These are phyloP conservation scores for Daldinia caldariorum DNA, from an alignment of 495 filamentous ascomycete species.

Conservation along the genomic window DNA sequence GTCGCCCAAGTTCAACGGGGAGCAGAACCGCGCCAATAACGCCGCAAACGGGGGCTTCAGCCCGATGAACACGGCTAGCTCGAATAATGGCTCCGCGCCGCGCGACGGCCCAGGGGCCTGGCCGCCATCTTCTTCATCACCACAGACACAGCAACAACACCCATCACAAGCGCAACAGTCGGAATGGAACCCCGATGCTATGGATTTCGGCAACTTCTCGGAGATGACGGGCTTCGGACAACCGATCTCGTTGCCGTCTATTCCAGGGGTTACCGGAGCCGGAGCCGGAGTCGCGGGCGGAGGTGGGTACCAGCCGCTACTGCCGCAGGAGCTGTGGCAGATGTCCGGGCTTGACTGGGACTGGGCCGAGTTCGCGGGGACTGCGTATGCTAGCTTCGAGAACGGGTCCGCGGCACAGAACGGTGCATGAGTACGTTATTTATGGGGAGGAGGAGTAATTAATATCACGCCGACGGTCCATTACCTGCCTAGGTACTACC, in stretches of 20 bases:
- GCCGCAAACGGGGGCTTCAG: conserved; percentile 44
- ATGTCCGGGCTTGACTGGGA: conserved; percentile 98
- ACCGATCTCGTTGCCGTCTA: conserved; percentile 54
- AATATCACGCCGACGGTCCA: not conserved
- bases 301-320: conserved; percentile 80
- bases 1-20: conserved; percentile 54
- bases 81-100: conserved; percentile 38
- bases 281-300: conserved; percentile 16
- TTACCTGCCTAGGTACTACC: too few species aligned
- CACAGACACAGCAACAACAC: too few species aligned
- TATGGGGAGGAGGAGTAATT: not conserved
- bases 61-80: conserved; percentile 51
- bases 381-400: conserved; percentile 62
- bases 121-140: conserved; percentile 19
- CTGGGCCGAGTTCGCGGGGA: conserved; percentile 87
- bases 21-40: conserved; percentile 50
- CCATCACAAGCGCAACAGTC: conserved; percentile 6
- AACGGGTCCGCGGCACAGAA: conserved; percentile 51
- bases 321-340: conserved; percentile 97
- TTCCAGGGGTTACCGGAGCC: conserved; percentile 30
- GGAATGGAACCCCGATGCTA: conserved; percentile 42
- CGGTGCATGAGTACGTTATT: not conserved
- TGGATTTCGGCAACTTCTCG: conserved; percentile 58
- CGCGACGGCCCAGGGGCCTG: conserved; percentile 38
- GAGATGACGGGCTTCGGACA: conserved; percentile 60